These are phyloP conservation scores for Stagonosporopsis rhizophila DNA, from an alignment of 2,329 filamentous ascomycete genomes.

Conservation along the genomic window DNA sequence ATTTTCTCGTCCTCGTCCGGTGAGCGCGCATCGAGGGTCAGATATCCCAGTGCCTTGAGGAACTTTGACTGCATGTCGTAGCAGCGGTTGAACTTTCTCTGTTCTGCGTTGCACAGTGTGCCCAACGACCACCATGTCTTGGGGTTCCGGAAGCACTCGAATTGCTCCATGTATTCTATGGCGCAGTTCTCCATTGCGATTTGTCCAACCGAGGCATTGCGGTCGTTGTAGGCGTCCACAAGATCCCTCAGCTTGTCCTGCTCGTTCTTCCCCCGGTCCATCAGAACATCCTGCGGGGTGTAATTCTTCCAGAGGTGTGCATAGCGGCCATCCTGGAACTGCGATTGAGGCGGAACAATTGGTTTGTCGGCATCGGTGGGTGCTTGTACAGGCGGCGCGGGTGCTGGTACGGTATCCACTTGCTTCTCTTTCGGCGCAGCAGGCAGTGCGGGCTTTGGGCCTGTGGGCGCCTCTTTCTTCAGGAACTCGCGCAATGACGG, in stretches of 20 bases:
- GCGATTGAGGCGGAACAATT: constrained; percentile 60
- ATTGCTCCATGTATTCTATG: constrained; percentile 81
- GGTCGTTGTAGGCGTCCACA: constrained; percentile 82
- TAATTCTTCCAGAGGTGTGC: constrained; percentile 95
- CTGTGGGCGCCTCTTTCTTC: constrained; percentile 78
- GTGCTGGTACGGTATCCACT: constrained; percentile 21
- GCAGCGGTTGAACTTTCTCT: constrained; percentile 80
- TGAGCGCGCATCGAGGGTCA: constrained; percentile 69
- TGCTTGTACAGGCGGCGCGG: constrained; percentile 6
- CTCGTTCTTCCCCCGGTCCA: constrained; percentile 73
- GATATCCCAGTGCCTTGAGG: constrained; percentile 87
- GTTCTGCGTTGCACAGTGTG: constrained; percentile 82
- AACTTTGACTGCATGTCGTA: constrained; percentile 92
- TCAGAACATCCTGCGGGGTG: constrained; percentile 72
- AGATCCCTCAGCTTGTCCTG: constrained; percentile 83
- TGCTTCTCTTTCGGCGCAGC: constrained; percentile 38
- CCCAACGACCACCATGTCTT: constrained; percentile 67
- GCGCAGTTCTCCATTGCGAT: constrained; percentile 94
- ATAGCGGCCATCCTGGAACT: constrained; percentile 74
- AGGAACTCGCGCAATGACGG: constrained; percentile 85
- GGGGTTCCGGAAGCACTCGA: constrained; percentile 80
- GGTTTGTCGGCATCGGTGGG: constrained; percentile 34
- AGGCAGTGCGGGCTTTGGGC: constrained; percentile 58
- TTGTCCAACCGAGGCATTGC: constrained; percentile 76
- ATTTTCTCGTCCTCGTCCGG: constrained; percentile 80